A percentile compares a stretch with the other conserved stretches of the same genome.
Evolutionary conservation across 768 basidiomycete species (phyloP).

Genomic region (Lentinula detonsa): DNA sequence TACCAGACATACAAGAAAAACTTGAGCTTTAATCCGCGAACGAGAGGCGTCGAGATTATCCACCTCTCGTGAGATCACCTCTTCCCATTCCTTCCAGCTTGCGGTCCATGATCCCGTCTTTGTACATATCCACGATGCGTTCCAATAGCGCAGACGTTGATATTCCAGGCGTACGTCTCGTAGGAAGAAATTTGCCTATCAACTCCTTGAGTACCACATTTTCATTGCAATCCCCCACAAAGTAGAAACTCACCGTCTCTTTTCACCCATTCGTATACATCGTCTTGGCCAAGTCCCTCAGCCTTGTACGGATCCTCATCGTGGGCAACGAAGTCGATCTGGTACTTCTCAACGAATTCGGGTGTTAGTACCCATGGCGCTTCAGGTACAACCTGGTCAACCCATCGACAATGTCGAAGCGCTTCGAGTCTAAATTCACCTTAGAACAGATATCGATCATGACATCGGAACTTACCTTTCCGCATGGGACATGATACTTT

Average conservation of each 20-base stretch:
- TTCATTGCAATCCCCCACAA: background rate
- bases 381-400: conserved; percentile 86
- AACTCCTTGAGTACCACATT: background rate
- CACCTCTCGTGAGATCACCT: conserved; percentile 40
- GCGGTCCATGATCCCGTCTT: conserved; percentile 78
- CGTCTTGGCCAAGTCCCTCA: conserved; percentile 56
- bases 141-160: conserved; percentile 92
- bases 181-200: conserved; percentile 90
- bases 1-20: no score
- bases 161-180: conserved; percentile 88
- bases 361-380: conserved; percentile 88
- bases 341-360: conserved; percentile 74
- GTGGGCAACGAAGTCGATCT: conserved; percentile 96
- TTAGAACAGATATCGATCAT: background rate
- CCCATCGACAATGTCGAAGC: conserved; percentile 96
- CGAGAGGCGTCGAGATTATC: no score
- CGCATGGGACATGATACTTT: conserved; percentile 80
- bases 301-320: conserved; percentile 87
- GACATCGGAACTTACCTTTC: conserved; percentile 53
- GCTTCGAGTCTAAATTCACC: conserved; percentile 63
- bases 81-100: conserved; percentile 89
- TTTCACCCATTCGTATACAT: conserved; percentile 84
- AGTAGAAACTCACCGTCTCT: conserved; percentile 50
- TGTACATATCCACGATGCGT: conserved; percentile 85
- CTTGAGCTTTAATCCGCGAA: no score